phyloP scores from a whole-genome alignment of 176 grass and related monocot species.

The Aegilops umbellulata region DNA sequence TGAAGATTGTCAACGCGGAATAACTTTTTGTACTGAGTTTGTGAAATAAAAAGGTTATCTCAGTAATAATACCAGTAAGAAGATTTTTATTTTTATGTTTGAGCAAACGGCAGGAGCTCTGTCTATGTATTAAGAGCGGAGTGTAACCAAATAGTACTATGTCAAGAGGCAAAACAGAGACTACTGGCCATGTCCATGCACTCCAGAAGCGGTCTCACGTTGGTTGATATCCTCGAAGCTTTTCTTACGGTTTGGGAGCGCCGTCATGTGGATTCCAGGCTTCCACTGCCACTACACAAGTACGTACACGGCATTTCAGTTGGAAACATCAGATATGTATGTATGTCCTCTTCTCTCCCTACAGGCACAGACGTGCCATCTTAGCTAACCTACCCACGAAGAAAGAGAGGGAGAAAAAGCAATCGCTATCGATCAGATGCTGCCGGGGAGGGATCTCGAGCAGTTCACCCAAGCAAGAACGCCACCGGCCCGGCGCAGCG shows the following conservation, averaged over 20 bases:
- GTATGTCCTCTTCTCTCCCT: no score
- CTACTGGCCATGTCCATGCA: no score
- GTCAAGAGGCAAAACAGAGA: no score
- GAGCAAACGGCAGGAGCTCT: not conserved
- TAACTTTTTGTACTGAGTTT: not conserved
- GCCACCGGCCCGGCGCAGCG: not conserved
- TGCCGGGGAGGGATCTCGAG: not conserved
- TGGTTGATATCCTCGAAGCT: no score
- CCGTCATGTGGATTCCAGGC: not conserved
- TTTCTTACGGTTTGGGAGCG: no score
- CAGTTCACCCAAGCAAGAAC: not conserved
- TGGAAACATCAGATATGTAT: not conserved
- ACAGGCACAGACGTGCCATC: no score
- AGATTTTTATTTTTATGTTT: not conserved
- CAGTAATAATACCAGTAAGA: not conserved
- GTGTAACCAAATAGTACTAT: no score
- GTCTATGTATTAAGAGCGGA: no score
- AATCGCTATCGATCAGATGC: not conserved
- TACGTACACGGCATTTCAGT: not conserved
- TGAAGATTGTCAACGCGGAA: not conserved
- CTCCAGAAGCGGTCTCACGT: no score
- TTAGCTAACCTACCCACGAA: not conserved
- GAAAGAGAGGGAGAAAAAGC: not conserved
- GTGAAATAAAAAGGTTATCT: not conserved
- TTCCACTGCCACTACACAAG: no score